Evolutionary conservation across 225 moss, liverwort and hornwort species (phyloP).

Genomic region (Pseudoscleropodium purum): DNA sequence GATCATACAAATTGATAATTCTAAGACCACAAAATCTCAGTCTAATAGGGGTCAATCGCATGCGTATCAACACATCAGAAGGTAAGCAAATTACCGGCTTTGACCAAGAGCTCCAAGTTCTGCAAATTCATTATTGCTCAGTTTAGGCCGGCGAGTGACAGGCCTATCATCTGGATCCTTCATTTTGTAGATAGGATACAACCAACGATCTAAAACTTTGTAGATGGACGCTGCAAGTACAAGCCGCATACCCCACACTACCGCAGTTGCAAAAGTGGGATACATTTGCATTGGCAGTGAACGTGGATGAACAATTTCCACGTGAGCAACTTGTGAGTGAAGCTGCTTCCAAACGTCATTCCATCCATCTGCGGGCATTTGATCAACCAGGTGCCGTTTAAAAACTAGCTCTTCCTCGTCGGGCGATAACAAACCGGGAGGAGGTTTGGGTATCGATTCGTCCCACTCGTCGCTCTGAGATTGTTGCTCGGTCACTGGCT

Average conservation of each 20-base stretch:
- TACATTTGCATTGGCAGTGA: constrained; percentile 65
- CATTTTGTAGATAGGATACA: constrained; percentile 84
- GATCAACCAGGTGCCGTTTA: constrained; percentile 70
- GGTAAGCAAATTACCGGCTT: constrained; percentile 55
- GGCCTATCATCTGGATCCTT: constrained; percentile 74
- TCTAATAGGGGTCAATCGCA: neutral
- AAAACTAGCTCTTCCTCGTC: constrained; percentile 50
- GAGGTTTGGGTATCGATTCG: constrained; percentile 8
- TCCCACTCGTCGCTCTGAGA: constrained; percentile 14
- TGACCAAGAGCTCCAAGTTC: constrained; percentile 97
- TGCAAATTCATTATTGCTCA: constrained; percentile 48
- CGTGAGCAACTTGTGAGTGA: constrained; percentile 68
- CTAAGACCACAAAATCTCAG: neutral
- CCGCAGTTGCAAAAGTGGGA: constrained; percentile 80
- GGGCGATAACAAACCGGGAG: constrained; percentile 2
- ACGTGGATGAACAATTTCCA: constrained; percentile 77
- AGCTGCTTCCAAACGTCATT: constrained; percentile 88
- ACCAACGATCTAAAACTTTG: constrained; percentile 65
- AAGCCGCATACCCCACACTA: constrained; percentile 95
- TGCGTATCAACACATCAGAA: neutral
- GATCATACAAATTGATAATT: neutral
- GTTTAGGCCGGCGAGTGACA: constrained; percentile 64
- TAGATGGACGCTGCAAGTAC: constrained; percentile 64
- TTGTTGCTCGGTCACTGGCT: constrained; percentile 13
- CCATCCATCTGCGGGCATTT: constrained; percentile 99